Base-by-base conservation (phyloP, 441 rosid species). In the Kokia cookei region DNA sequence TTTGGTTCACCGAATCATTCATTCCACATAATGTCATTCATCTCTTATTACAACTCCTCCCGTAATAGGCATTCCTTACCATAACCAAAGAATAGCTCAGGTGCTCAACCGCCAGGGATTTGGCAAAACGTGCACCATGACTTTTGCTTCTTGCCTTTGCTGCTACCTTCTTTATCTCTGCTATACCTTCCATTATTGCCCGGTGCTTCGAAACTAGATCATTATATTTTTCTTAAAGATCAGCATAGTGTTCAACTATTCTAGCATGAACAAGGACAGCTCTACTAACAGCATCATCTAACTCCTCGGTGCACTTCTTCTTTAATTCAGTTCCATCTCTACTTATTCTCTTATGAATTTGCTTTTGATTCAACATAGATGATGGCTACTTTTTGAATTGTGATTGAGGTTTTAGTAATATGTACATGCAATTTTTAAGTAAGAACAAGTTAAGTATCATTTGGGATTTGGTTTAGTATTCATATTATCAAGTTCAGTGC, bases 241-340 rank as follows among this genome's bases (percentile, higher is more conserved):
- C 98, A 61, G 91, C 84, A 65, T 95, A 95, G 78, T 95, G 99
- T 70, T 95, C 99, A 24, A 95, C 91, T 84, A 95, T 89, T 78
- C 96, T 91, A 65, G 91, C 96, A 80, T 95, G 98, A 22, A 96
- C 94, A 35, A 91, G 93, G 65, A 93, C 89, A 55, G 97, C 81
- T 85, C 99, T 86, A 47, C 78, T 75, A 54, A 95, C 90, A 59
- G 93, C 95, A 85, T 95, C 98, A 58, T 95, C 96, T 70, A 93
- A 79, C 82, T 95, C 98, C 79, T 88, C 92, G 1, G 86, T 79
- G 75, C 87, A 79, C 67, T 77, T 55, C 82, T 89, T 93, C 91
- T 90, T 98, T 59, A 79, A 76, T 75, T 86, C 71, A 95, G 74
- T 72, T 91, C 86, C 74, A 78, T 78, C 82, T 91, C 96, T 73